These are phyloP conservation scores for Geotrichum histeridarum DNA, from an alignment of 1,139 yeast species.

Conservation along the genomic window DNA sequence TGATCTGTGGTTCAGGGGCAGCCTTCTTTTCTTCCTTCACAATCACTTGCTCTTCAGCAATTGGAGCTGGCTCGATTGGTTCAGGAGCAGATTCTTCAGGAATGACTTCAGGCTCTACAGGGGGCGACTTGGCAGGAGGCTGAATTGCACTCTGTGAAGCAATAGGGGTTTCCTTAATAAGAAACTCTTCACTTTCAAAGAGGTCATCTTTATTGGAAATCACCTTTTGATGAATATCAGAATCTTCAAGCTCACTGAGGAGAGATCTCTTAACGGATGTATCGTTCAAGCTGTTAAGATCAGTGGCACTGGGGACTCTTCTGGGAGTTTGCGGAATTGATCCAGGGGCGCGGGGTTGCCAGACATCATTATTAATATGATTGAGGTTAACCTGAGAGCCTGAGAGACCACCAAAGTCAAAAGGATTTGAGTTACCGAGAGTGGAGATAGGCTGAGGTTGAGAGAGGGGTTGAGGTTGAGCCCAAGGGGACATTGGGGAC, in stretches of 20 bases:
- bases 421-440: conserved; percentile 4
- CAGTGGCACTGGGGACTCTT: conserved; percentile 18
- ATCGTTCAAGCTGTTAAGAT: conserved; percentile 1
- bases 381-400: conserved; percentile 19
- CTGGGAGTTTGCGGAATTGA: conserved; percentile 21
- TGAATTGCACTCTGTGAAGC: conserved; percentile 16
- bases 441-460: conserved; percentile 18
- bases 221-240: background rate
- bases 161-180: conserved; percentile 3
- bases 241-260: conserved; percentile 8
- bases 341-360: conserved; percentile 20
- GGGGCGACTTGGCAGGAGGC: conserved; percentile 16
- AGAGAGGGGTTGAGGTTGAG: conserved; percentile 17
- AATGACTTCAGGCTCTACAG: background rate
- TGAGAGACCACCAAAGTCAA: conserved; percentile 16
- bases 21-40: conserved; percentile 3
- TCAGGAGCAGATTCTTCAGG: background rate
- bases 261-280: conserved; percentile 6
- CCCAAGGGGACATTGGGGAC: conserved; percentile 26
- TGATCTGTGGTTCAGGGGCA: conserved; percentile 10
- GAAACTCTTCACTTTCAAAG: conserved; percentile 9
- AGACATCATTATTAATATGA: conserved; percentile 19
- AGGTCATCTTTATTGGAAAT: conserved; percentile 2
- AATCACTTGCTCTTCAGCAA: background rate
- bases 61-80: background rate